Evolutionary conservation across 331 rosid species (phyloP).

Genomic region (Acacia concinna): DNA sequence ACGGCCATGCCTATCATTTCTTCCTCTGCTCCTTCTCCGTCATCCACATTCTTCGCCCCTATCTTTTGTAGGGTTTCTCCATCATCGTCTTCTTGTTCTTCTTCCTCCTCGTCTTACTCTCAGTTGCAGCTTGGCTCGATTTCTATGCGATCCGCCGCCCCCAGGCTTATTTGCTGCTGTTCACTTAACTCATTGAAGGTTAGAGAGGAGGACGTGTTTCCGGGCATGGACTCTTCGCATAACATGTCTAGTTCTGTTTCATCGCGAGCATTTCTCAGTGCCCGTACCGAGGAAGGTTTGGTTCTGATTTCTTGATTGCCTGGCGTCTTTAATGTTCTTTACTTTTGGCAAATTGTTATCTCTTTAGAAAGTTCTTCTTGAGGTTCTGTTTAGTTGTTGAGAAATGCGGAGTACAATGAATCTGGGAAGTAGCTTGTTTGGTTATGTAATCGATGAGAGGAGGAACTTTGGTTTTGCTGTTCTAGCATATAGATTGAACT

Average conservation of each 20-base stretch:
- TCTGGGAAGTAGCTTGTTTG: background rate
- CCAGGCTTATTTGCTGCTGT: slow-evolving; percentile 35
- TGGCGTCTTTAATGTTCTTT: background rate
- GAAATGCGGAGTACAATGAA: background rate
- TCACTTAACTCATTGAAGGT: slow-evolving; percentile 35
- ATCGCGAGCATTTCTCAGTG: slow-evolving; percentile 69
- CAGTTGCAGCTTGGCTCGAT: slow-evolving; percentile 33
- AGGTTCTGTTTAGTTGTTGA: background rate
- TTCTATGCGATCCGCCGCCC: slow-evolving; percentile 39
- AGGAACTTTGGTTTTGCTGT: background rate
- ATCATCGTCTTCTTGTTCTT: slow-evolving; percentile 27
- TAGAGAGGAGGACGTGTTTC: slow-evolving; percentile 51
- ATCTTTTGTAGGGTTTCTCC: slow-evolving; percentile 51
- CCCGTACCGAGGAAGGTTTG: slow-evolving; percentile 63
- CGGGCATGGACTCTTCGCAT: slow-evolving; percentile 39
- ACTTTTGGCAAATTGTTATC: background rate
- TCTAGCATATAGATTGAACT: background rate
- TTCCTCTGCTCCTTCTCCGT: slow-evolving; percentile 38
- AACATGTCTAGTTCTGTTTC: slow-evolving; percentile 34
- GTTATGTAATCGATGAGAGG: background rate
- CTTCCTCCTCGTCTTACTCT: slow-evolving; percentile 18
- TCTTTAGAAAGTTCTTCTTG: background rate
- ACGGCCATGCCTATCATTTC: slow-evolving; percentile 58
- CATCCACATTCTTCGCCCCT: slow-evolving; percentile 43
- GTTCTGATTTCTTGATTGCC: background rate